Conservation (phyloP, 2,329 filamentous ascomycete species). For the Cladosporium sp. region DNA sequence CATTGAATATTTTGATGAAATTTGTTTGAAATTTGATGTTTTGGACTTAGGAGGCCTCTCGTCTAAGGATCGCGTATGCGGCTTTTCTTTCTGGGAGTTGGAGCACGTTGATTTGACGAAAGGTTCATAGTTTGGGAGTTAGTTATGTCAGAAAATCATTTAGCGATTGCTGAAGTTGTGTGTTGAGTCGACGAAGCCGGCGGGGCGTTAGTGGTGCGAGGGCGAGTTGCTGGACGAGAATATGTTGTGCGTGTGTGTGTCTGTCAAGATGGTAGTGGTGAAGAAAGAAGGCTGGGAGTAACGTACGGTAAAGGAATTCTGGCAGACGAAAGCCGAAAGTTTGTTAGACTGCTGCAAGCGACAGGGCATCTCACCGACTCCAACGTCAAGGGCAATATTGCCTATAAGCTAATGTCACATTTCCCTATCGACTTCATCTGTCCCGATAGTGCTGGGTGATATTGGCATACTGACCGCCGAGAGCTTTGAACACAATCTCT, state of each 20-base stretch:
- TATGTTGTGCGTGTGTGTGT: neutral
- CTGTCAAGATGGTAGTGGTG: neutral
- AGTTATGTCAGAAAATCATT: constrained; percentile 17
- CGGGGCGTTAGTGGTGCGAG: neutral
- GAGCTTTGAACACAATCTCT: neutral
- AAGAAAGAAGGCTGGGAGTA: neutral
- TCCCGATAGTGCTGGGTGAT: neutral
- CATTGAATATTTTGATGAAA: neutral
- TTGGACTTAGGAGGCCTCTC: constrained; percentile 4
- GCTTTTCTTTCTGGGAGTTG: constrained; percentile 19
- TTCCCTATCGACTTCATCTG: neutral
- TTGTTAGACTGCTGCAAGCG: neutral
- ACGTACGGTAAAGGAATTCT: constrained; percentile 3
- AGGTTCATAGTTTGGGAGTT: constrained; percentile 13
- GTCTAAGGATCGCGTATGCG: constrained; percentile 20
- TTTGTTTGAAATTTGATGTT: neutral
- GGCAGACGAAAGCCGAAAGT: constrained; percentile 1
- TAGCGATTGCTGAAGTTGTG: neutral
- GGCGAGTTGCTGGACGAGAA: neutral
- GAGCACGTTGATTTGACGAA: constrained; percentile 16
- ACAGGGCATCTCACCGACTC: neutral
- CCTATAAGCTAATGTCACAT: neutral
- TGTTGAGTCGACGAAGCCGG: neutral
- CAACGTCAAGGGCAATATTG: neutral
- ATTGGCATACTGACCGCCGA: neutral